These are phyloP conservation scores for Theileria parva DNA, from an alignment of 169 alveolate genomes.

Conservation along the genomic window DNA sequence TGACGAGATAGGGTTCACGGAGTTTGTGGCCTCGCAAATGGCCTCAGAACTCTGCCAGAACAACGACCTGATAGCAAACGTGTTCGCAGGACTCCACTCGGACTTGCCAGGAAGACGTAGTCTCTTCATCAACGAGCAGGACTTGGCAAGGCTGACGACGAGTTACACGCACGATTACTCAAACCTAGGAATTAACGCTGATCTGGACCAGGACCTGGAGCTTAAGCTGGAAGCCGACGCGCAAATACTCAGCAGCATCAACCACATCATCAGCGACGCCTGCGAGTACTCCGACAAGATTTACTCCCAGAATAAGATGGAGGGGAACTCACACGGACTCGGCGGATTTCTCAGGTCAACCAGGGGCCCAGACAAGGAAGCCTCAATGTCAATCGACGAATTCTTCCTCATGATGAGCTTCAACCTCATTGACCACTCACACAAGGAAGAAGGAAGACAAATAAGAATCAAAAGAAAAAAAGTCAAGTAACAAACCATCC, in stretches of 20 bases:
- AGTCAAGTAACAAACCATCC: not conserved
- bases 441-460: not conserved
- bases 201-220: not conserved
- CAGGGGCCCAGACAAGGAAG: not conserved
- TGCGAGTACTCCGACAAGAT: constrained; percentile 11
- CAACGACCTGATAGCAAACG: constrained; percentile 55
- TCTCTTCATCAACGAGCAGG: constrained; percentile 49
- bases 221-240: not conserved
- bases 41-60: constrained; percentile 32
- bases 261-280: constrained; percentile 12
- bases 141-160: constrained; percentile 29
- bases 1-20: constrained; percentile 55
- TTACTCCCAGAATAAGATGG: not conserved
- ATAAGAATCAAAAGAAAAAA: constrained; percentile 2
- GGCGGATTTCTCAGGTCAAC: constrained; percentile 19
- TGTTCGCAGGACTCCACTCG: constrained; percentile 61
- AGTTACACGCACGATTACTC: constrained; percentile 7
- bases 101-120: constrained; percentile 65
- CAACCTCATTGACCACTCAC: constrained; percentile 9
- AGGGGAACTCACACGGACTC: not conserved
- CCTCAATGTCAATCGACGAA: constrained; percentile 42
- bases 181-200: not conserved
- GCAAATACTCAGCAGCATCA: constrained; percentile 3
- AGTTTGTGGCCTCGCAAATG: constrained; percentile 61
- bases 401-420: constrained; percentile 59